Conservation (phyloP, 148 eudicot species). For the Vaccinium myrtillus region DNA sequence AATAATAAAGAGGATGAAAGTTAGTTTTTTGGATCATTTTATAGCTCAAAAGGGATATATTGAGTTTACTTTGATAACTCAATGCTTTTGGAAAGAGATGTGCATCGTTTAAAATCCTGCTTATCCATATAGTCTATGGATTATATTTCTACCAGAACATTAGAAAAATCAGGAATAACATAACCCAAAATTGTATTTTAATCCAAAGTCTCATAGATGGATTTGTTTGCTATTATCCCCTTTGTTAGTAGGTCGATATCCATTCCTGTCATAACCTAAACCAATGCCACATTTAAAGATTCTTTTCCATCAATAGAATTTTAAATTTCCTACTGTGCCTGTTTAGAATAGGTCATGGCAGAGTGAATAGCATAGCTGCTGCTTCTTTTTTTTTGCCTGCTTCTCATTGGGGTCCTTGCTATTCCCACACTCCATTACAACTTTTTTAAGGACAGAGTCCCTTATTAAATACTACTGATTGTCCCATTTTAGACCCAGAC, state of each 20-base stretch:
- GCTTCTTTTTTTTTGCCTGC: background rate
- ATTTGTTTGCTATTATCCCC: slow-evolving; percentile 60
- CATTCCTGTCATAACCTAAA: slow-evolving; percentile 71
- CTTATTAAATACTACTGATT: background rate
- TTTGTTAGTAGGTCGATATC: slow-evolving; percentile 79
- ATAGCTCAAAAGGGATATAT: background rate
- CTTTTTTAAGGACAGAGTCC: background rate
- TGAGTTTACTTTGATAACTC: slow-evolving; percentile 5
- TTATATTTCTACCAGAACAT: slow-evolving; percentile 38
- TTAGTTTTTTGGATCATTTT: background rate
- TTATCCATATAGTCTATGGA: background rate
- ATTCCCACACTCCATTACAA: background rate
- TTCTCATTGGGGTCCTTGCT: slow-evolving; percentile 6
- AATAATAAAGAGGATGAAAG: background rate
- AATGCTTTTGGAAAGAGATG: background rate
- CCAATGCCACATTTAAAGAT: slow-evolving; percentile 47
- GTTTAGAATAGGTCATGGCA: background rate
- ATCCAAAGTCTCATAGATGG: slow-evolving; percentile 33
- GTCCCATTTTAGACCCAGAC: background rate
- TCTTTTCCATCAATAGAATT: slow-evolving; percentile 54
- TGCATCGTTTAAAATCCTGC: background rate
- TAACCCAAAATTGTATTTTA: slow-evolving; percentile 22
- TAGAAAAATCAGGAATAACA: slow-evolving; percentile 34
- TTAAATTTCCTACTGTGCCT: slow-evolving; percentile 19
- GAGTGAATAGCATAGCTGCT: background rate